Evolutionary conservation across 2,329 filamentous ascomycete genomes (phyloP).

Genomic region (Colletotrichum liriopes): DNA sequence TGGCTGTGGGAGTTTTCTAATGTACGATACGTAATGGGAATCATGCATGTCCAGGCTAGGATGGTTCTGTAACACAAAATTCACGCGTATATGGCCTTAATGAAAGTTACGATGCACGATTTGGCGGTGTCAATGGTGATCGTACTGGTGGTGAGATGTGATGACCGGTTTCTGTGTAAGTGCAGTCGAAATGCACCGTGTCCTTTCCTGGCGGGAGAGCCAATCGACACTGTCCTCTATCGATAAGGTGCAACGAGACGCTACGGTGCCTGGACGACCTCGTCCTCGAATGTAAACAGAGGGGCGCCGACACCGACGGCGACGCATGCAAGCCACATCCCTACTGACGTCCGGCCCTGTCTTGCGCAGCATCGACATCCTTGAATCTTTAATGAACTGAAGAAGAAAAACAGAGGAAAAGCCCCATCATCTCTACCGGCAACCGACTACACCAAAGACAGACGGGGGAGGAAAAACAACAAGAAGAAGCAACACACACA

Average conservation of each 20-base stretch:
- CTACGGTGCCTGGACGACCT: conserved; percentile 39
- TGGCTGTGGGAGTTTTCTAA: conserved; percentile 38
- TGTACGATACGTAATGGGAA: conserved; percentile 43
- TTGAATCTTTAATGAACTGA: not conserved
- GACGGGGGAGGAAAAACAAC: not conserved
- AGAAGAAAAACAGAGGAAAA: not conserved
- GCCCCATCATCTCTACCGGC: not conserved
- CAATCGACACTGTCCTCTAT: conserved; percentile 16
- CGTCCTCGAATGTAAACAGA: conserved; percentile 42
- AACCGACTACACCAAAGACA: not conserved
- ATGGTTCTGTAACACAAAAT: conserved; percentile 42
- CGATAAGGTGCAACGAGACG: conserved; percentile 23
- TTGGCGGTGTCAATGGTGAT: not conserved
- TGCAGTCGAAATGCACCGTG: not conserved
- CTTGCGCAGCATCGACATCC: conserved; percentile 14
- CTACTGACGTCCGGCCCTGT: not conserved
- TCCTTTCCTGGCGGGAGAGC: no score
- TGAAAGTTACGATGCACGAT: conserved; percentile 17
- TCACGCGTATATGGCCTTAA: conserved; percentile 40
- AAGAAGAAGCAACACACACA: not conserved
- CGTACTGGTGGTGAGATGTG: not conserved
- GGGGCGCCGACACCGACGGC: conserved; percentile 1
- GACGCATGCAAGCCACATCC: conserved; percentile 13
- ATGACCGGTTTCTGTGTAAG: not conserved
- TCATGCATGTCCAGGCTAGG: conserved; percentile 39